Percentiles rank a stretch among this genome's conserved stretches.
Conservation (phyloP, 2,329 filamentous ascomycete species). For the Zymoseptoria passerinii region DNA sequence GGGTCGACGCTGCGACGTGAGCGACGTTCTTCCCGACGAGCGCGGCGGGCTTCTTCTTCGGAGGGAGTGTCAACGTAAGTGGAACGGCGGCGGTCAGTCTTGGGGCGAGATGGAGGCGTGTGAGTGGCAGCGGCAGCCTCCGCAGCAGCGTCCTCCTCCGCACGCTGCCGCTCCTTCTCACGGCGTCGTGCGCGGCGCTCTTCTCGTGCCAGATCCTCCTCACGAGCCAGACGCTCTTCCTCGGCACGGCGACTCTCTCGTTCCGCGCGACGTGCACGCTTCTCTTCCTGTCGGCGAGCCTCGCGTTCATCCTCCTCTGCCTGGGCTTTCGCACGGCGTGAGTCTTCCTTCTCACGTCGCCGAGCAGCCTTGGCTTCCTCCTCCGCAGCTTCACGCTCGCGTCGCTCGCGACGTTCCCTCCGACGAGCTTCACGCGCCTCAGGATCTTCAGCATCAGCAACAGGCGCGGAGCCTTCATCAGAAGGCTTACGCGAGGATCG, state of each 20-base stretch:
- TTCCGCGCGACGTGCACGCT: slow-evolving; percentile 22
- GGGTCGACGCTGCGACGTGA: slow-evolving; percentile 33
- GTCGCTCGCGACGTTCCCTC: slow-evolving; percentile 28
- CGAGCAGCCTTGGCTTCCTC: slow-evolving; percentile 24
- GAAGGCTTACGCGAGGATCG: slow-evolving; percentile 23
- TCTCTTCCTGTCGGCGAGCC: slow-evolving; percentile 20
- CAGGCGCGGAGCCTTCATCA: slow-evolving; percentile 22
- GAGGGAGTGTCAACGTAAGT: slow-evolving; percentile 22
- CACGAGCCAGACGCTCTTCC: slow-evolving; percentile 23
- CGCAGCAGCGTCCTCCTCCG: slow-evolving; percentile 16
- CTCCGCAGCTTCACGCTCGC: slow-evolving; percentile 34
- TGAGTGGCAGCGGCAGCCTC: slow-evolving; percentile 1
- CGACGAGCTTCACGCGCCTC: slow-evolving; percentile 26
- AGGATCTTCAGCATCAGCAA: slow-evolving; percentile 26
- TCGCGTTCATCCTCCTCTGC: slow-evolving; percentile 27
- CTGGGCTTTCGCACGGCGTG: slow-evolving; percentile 19
- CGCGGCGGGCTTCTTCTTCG: slow-evolving; percentile 29
- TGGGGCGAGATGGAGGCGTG: slow-evolving; percentile 12
- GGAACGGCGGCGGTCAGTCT: slow-evolving; percentile 23
- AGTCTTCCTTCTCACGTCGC: slow-evolving; percentile 20
- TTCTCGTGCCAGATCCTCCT: slow-evolving; percentile 23
- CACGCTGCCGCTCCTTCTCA: slow-evolving; percentile 22
- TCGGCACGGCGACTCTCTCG: slow-evolving; percentile 25
- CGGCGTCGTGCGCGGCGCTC: slow-evolving; percentile 26
- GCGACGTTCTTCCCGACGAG: slow-evolving; percentile 38